A percentile compares a stretch with the other conserved stretches of the same genome.
phyloP scores from a whole-genome alignment of 768 basidiomycete genomes.

The Tylopilus vinaceipallidus region DNA sequence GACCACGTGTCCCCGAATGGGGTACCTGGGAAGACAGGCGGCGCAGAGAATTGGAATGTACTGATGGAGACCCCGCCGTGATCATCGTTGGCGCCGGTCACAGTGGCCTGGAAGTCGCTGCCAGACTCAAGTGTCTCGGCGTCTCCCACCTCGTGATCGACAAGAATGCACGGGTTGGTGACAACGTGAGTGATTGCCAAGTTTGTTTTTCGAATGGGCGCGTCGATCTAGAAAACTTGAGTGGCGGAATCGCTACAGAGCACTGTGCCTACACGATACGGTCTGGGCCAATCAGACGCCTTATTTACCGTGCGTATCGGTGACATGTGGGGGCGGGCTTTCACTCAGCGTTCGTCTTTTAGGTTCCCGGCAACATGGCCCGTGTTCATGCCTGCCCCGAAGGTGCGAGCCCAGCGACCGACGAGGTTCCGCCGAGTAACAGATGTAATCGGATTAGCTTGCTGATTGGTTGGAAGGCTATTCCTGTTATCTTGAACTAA shows the following conservation, averaged over 20 bases:
- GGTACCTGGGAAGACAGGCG: conserved; percentile 55
- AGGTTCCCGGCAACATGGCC: conserved; percentile 60
- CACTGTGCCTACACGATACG: conserved; percentile 53
- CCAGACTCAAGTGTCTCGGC: conserved; percentile 62
- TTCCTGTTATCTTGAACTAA: conserved; percentile 55
- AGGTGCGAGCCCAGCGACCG: no score
- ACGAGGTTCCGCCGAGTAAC: background rate
- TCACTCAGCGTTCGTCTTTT: background rate
- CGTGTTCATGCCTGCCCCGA: conserved; percentile 47
- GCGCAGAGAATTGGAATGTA: conserved; percentile 42
- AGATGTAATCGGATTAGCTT: conserved; percentile 37
- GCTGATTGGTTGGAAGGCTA: conserved; percentile 68
- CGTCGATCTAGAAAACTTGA: no score
- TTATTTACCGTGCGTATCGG: conserved; percentile 45
- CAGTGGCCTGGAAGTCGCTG: conserved; percentile 62
- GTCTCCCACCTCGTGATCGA: conserved; percentile 57
- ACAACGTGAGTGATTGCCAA: conserved; percentile 29
- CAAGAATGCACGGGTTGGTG: conserved; percentile 48
- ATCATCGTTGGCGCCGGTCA: conserved; percentile 67
- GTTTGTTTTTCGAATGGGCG: no score
- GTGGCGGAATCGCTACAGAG: conserved; percentile 60
- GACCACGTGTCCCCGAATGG: conserved; percentile 45
- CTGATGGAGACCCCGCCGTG: conserved; percentile 51
- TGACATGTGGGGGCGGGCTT: background rate
- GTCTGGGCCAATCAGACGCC: conserved; percentile 58